Conservation (phyloP, 2,329 filamentous ascomycete species). For the Aureobasidium mangrovei region DNA sequence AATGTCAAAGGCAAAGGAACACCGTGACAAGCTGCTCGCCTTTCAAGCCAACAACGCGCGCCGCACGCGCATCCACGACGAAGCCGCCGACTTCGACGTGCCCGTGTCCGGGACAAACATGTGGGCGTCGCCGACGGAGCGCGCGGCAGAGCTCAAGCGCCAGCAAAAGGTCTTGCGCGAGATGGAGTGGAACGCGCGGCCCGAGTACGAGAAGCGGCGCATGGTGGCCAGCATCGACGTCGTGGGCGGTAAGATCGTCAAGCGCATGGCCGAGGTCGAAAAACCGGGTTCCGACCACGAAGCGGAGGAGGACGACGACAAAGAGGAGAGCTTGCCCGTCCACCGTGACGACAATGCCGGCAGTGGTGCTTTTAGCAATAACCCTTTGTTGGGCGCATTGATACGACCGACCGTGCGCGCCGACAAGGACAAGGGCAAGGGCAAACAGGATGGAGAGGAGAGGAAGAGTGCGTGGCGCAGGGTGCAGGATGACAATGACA, state of each 20-base stretch:
- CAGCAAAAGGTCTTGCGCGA: slow-evolving; percentile 78
- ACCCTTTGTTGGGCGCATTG: slow-evolving; percentile 56
- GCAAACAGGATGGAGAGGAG: slow-evolving; percentile 21
- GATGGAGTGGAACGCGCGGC: slow-evolving; percentile 75
- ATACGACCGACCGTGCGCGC: slow-evolving; percentile 53
- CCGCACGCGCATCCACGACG: slow-evolving; percentile 76
- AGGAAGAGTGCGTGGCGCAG: slow-evolving; percentile 38
- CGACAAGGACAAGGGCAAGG: slow-evolving; percentile 45
- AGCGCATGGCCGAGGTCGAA: slow-evolving; percentile 54
- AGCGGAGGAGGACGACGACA: slow-evolving; percentile 39
- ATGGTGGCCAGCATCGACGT: slow-evolving; percentile 82
- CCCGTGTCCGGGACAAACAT: slow-evolving; percentile 55
- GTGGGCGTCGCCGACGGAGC: slow-evolving; percentile 77
- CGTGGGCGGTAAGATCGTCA: slow-evolving; percentile 66
- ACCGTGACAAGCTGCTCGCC: slow-evolving; percentile 68
- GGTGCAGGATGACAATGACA: slow-evolving; percentile 45
- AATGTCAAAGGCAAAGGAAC: slow-evolving; percentile 61
- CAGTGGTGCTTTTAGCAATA: slow-evolving; percentile 54
- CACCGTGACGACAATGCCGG: slow-evolving; percentile 19
- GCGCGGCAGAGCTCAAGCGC: slow-evolving; percentile 71
- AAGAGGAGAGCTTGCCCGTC: slow-evolving; percentile 26
- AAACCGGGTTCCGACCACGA: slow-evolving; percentile 45
- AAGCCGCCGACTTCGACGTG: slow-evolving; percentile 66
- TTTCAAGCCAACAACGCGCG: slow-evolving; percentile 82
- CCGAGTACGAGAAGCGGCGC: slow-evolving; percentile 81